Percentiles rank a stretch among this genome's conserved stretches.
Conservation (phyloP, 441 rosid genomes). For the Populus hybrid region DNA sequence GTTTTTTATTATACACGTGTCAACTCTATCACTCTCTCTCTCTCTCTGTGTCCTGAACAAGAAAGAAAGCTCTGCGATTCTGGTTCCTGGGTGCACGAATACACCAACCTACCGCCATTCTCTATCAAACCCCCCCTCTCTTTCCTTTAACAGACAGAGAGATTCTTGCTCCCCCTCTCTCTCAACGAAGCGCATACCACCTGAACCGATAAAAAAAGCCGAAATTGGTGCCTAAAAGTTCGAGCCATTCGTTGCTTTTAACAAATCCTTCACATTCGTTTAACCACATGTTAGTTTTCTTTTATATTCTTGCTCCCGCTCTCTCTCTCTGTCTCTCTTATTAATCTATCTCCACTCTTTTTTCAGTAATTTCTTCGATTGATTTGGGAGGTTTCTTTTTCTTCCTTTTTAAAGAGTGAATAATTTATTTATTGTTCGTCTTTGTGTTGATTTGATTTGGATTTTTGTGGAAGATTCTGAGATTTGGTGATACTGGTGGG, state of each 20-base stretch:
- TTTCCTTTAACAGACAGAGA: background rate
- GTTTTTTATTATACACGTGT: slow-evolving; percentile 26
- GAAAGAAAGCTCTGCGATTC: slow-evolving; percentile 2
- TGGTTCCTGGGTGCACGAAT: slow-evolving; percentile 21
- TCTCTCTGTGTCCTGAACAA: background rate
- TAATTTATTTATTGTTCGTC: background rate
- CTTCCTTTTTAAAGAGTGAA: background rate
- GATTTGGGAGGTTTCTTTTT: background rate
- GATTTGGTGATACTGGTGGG: slow-evolving; percentile 1
- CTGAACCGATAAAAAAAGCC: slow-evolving; percentile 13
- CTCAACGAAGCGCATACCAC: background rate
- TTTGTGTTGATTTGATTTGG: background rate
- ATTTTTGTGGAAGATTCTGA: background rate
- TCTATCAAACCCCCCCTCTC: background rate
- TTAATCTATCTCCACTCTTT: background rate
- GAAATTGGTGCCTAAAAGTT: slow-evolving; percentile 29
- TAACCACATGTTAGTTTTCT: slow-evolving; percentile 31
- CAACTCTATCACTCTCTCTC: background rate
- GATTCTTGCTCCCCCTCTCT: background rate
- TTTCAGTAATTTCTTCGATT: background rate
- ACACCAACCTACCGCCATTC: slow-evolving; percentile 2
- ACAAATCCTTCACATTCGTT: slow-evolving; percentile 6
- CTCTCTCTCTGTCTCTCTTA: background rate
- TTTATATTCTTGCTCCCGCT: slow-evolving; percentile 6
- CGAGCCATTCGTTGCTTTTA: slow-evolving; percentile 18